A percentile compares a stretch with the other conserved stretches of the same genome.
These are phyloP conservation scores for Nitzschia putrida DNA, from an alignment of 108 stramenopile genomes.

Conservation along the genomic window DNA sequence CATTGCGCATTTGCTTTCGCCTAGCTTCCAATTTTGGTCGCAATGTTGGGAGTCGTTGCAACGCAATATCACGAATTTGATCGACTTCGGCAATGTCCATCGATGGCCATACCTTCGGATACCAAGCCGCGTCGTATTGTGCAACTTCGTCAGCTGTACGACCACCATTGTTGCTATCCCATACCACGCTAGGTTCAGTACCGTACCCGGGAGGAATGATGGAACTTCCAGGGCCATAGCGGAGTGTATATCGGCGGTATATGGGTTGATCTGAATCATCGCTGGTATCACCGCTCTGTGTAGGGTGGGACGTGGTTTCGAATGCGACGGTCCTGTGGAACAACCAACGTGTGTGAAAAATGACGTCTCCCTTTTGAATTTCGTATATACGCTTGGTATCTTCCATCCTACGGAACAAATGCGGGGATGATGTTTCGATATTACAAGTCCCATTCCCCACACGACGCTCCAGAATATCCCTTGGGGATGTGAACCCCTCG, in stretches of 20 bases:
- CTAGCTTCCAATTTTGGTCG: not conserved
- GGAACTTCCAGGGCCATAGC: constrained; percentile 73
- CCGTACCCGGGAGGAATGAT: constrained; percentile 67
- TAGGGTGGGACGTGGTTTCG: constrained; percentile 26
- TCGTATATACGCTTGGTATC: constrained; percentile 69
- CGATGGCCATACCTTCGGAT: constrained; percentile 72
- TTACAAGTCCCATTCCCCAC: constrained; percentile 80
- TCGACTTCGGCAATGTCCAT: not conserved
- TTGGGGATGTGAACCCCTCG: constrained; percentile 62
- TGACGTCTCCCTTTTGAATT: constrained; percentile 69
- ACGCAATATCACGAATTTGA: constrained; percentile 3
- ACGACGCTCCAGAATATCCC: constrained; percentile 62
- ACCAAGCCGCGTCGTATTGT: constrained; percentile 65
- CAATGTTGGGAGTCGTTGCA: not conserved
- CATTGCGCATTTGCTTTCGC: constrained; percentile 2
- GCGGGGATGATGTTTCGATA: constrained; percentile 60
- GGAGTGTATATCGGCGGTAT: constrained; percentile 73
- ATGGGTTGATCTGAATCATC: constrained; percentile 32
- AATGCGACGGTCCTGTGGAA: constrained; percentile 80
- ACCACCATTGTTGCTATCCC: constrained; percentile 63
- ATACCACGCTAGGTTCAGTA: constrained; percentile 63
- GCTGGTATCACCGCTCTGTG: no score
- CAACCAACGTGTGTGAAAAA: constrained; percentile 78
- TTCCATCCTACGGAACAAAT: constrained; percentile 70
- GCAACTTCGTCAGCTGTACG: constrained; percentile 62